phyloP scores from a whole-genome alignment of 352 stramenopile genomes.

The Globisporangium nunn region DNA sequence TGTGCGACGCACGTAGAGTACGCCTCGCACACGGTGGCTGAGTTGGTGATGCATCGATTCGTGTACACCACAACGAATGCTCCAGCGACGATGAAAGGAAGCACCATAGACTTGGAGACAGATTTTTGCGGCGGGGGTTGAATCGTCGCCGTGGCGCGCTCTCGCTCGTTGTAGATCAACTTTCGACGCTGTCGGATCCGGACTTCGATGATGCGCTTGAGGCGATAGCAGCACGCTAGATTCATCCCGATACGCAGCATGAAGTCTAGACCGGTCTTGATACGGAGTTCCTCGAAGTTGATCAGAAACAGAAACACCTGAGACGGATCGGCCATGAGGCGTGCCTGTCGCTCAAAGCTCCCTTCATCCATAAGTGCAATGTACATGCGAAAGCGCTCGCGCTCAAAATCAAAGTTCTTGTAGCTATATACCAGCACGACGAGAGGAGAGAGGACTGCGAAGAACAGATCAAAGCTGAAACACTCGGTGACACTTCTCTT shows the following conservation, averaged over 20 bases:
- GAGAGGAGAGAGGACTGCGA: conserved; percentile 28
- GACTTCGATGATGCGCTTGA: conserved; percentile 14
- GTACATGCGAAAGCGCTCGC: conserved; percentile 17
- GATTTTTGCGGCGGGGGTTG: conserved; percentile 1
- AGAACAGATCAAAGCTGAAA: conserved; percentile 31
- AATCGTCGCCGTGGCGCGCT: neutral
- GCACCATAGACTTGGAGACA: conserved; percentile 16
- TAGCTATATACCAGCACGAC: conserved; percentile 23
- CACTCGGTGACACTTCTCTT: neutral
- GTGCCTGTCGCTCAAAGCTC: conserved; percentile 25
- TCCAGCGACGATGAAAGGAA: conserved; percentile 14
- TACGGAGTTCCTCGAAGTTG: conserved; percentile 23
- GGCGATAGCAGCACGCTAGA: conserved; percentile 18
- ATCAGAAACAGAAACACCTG: conserved; percentile 25
- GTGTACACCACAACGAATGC: conserved; percentile 12
- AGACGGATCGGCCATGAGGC: conserved; percentile 22
- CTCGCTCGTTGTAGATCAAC: conserved; percentile 5
- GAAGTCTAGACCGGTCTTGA: conserved; percentile 17
- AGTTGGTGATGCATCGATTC: conserved; percentile 16
- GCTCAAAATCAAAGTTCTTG: conserved; percentile 26
- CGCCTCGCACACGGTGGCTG: conserved; percentile 1
- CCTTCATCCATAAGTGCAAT: conserved; percentile 10
- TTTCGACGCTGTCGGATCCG: conserved; percentile 7
- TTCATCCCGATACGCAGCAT: conserved; percentile 21
- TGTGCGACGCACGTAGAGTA: conserved; percentile 23